A percentile compares a stretch with the other conserved stretches of the same genome.
phyloP scores from a whole-genome alignment of 331 rosid species.

The Cydonia oblonga region DNA sequence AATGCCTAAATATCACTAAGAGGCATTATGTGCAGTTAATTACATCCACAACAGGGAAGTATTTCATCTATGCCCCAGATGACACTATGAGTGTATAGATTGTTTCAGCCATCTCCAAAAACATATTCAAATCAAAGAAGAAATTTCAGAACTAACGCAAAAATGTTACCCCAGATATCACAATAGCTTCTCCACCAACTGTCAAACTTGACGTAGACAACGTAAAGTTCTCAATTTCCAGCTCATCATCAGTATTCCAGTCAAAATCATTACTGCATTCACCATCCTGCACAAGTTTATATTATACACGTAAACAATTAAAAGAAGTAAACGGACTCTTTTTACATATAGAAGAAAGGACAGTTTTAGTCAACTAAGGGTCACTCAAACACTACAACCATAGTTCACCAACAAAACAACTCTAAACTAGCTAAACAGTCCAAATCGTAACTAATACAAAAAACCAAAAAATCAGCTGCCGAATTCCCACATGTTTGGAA shows the following conservation, averaged over 20 bases:
- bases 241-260: slow-evolving; percentile 90
- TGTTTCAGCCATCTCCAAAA: not conserved
- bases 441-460: not conserved
- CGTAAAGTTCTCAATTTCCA: slow-evolving; percentile 57
- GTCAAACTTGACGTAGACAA: slow-evolving; percentile 36
- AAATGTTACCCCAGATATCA: slow-evolving; percentile 32
- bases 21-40: not conserved
- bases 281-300: slow-evolving; percentile 41
- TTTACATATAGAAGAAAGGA: not conserved
- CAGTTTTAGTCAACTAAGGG: not conserved
- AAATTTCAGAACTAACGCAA: not conserved
- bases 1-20: not conserved
- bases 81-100: not conserved
- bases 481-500: not conserved
- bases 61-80: not conserved
- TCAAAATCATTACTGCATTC: slow-evolving; percentile 42
- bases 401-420: not conserved
- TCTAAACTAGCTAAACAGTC: not conserved
- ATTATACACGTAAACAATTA: not conserved
- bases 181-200: slow-evolving; percentile 27
- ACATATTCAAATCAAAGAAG: not conserved
- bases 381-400: not conserved
- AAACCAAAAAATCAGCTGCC: not conserved
- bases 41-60: not conserved
- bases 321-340: slow-evolving; percentile 1